These are phyloP conservation scores for Yamadazyma atmosphaerica DNA, from an alignment of 1,139 yeast species.

Conservation along the genomic window DNA sequence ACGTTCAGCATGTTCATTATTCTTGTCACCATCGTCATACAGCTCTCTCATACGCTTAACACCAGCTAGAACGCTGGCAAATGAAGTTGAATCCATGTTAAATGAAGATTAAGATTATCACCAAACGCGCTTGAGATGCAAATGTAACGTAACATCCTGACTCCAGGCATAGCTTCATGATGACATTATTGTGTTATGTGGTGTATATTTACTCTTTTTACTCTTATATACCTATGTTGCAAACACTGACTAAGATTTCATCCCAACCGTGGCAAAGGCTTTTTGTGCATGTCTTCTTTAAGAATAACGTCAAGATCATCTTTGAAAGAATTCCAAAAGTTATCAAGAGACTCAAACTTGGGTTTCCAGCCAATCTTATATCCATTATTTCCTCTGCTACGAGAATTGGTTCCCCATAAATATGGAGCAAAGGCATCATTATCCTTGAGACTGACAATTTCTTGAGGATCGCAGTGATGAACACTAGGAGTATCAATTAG, in stretches of 20 bases:
- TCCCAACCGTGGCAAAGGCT: constrained; percentile 5
- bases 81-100: constrained; percentile 52
- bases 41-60: constrained; percentile 52
- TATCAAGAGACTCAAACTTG: constrained; percentile 14
- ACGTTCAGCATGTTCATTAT: background rate
- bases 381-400: constrained; percentile 30
- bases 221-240: too few relatives aligned
- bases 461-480: constrained; percentile 17
- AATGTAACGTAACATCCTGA: too few relatives aligned
- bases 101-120: background rate
- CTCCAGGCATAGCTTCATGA: too few relatives aligned
- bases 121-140: too few relatives aligned
- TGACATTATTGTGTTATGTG: too few relatives aligned
- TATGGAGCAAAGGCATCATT: constrained; percentile 22
- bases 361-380: constrained; percentile 26
- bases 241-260: background rate
- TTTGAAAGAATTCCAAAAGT: constrained; percentile 19
- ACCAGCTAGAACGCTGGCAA: constrained; percentile 64
- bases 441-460: constrained; percentile 14
- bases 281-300: constrained; percentile 6
- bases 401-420: constrained; percentile 32
- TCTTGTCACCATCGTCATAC: constrained; percentile 17
- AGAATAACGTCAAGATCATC: constrained; percentile 14
- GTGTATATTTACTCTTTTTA: too few relatives aligned
- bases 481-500: constrained; percentile 19